Conservation (phyloP, 805 yeast genomes). For the Candida dendrica region DNA sequence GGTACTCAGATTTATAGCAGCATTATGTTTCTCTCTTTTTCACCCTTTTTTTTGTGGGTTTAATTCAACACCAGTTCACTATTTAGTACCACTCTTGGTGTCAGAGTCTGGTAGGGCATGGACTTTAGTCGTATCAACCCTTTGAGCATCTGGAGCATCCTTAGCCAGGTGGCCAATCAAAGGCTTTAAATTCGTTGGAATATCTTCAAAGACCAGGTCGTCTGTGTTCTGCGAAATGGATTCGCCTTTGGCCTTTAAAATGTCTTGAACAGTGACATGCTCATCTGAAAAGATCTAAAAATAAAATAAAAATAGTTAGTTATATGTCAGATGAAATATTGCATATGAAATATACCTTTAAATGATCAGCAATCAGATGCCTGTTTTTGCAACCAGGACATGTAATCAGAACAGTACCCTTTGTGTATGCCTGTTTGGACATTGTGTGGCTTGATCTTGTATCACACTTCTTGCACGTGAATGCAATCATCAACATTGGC, state of each 20-base stretch:
- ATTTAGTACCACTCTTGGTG: no score
- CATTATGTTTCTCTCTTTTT: no score
- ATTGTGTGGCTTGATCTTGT: conserved; percentile 83
- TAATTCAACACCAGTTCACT: no score
- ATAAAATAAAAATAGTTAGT: no score
- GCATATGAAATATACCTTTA: no score
- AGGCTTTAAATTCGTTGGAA: conserved; percentile 46
- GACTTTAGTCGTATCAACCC: background rate
- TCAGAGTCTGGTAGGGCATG: background rate
- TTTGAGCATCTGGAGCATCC: conserved; percentile 47
- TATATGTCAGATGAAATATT: no score
- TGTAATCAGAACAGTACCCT: conserved; percentile 81
- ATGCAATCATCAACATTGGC: conserved; percentile 80
- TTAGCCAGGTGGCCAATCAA: conserved; percentile 61
- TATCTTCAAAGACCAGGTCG: conserved; percentile 64
- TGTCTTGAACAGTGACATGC: conserved; percentile 71
- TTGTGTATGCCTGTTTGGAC: conserved; percentile 84
- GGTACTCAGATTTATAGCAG: no score
- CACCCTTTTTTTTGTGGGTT: no score
- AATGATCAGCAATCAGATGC: conserved; percentile 86
- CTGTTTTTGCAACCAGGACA: conserved; percentile 89
- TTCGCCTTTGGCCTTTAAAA: conserved; percentile 70
- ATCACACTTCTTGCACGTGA: conserved; percentile 85
- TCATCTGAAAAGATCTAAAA: conserved; percentile 70
- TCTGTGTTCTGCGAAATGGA: conserved; percentile 54